phyloP scores from a whole-genome alignment of 345 rosid species.

The Hevea brasiliensis region DNA sequence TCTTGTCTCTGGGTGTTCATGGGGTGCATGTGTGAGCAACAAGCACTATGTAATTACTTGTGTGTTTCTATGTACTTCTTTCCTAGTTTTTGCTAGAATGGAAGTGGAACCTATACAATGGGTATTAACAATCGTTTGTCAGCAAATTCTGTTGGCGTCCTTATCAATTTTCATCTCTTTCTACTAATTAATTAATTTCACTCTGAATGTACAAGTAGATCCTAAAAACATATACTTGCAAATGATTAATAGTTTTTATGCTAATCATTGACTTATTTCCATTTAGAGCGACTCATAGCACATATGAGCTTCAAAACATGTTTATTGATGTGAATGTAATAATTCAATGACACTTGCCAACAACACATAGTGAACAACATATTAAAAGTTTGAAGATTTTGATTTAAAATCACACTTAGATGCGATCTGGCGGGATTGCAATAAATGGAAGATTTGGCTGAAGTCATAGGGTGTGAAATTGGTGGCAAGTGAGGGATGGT shows the following conservation, averaged over 20 bases:
- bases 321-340: not conserved
- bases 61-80: not conserved
- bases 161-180: not conserved
- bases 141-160: not conserved
- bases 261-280: not conserved
- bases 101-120: not conserved
- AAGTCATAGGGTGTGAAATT: not conserved
- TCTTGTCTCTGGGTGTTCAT: not conserved
- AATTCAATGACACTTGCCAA: not conserved
- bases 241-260: not conserved
- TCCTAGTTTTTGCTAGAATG: not conserved
- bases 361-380: no score
- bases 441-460: not conserved
- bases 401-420: not conserved
- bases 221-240: not conserved
- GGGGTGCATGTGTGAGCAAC: not conserved
- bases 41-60: not conserved
- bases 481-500: not conserved
- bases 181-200: no score
- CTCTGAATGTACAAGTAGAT: no score
- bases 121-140: not conserved
- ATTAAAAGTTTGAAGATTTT: constrained; percentile 3
- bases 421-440: not conserved
- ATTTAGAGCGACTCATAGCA: not conserved
- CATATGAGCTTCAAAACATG: not conserved